Base-by-base conservation (phyloP, 768 basidiomycete genomes). In the Rhodotorula sphaerocarpa region DNA sequence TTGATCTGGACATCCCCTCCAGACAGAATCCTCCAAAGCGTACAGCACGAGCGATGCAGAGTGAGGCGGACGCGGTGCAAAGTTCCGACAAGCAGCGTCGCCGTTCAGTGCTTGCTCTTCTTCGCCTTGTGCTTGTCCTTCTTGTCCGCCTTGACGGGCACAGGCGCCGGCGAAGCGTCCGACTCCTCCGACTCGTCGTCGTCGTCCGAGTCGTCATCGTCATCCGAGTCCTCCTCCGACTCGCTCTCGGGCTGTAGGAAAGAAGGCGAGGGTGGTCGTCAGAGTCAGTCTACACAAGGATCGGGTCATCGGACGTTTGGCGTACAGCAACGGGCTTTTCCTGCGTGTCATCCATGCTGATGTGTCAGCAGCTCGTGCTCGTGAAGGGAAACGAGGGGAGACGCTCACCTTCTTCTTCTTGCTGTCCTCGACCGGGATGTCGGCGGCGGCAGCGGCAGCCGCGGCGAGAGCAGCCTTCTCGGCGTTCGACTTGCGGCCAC, bases 401-500 rank as follows among this genome's bases (percentile, higher is more conserved):
- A 41, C 10, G 21, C 36, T 43, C 28, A 31, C 39, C 33, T 50
- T 64, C 63, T 69, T 62, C 57, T 54, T 34, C 50, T 61, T 52
- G 56, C 57, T 55, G 25, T 50, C 53, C 36, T 57, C 54, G 50
- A 54, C 60, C 28, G 62, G 60, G 41, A 59, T 66, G 58, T 66
- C 64, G 39, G 21, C 62, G 45, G 31, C 50, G 23, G 44, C 60
- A 23, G 42, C 55, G 30, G 47, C 43, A 25, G 41, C 51, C 9
- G 34, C 61, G 12, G 39, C 45, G 12, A 50, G 57, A 15, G 50
- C 61, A 31, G 65, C 65, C 21, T 44, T 36, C 10, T 27, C 14
- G 41, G 44, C 39, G 21, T 45, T 45, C 21, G 44, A 21, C 52
- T 41, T 53, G 59, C 63, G 59, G 10, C 57, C 57, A 41, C 63